phyloP scores from a whole-genome alignment of 805 yeast genomes.

The Torulaspora gathmanii region DNA sequence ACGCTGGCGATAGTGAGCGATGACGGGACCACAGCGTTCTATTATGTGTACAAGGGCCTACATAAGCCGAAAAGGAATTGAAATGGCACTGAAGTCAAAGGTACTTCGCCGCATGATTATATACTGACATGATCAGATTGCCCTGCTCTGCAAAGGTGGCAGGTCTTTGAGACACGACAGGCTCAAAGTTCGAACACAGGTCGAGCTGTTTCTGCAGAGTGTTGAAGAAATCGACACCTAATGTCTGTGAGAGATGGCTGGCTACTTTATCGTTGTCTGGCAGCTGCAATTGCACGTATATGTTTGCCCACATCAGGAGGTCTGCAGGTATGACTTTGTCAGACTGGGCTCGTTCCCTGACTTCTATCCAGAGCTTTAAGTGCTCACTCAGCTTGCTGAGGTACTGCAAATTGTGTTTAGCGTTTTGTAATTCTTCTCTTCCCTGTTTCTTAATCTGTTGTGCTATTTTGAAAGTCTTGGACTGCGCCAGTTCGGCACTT shows the following conservation, averaged over 20 bases:
- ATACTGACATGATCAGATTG: slow-evolving; percentile 27
- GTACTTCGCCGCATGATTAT: slow-evolving; percentile 13
- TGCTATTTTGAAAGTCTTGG: slow-evolving; percentile 28
- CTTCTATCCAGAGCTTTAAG: slow-evolving; percentile 23
- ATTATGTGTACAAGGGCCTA: slow-evolving; percentile 61
- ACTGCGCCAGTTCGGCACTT: slow-evolving; percentile 26
- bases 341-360: slow-evolving; percentile 12
- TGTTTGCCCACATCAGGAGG: slow-evolving; percentile 25
- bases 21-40: slow-evolving; percentile 70
- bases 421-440: slow-evolving; percentile 21
- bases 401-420: slow-evolving; percentile 23
- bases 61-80: slow-evolving; percentile 57
- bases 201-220: slow-evolving; percentile 9
- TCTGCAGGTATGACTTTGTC: slow-evolving; percentile 21
- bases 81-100: slow-evolving; percentile 1
- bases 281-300: slow-evolving; percentile 24
- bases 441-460: slow-evolving; percentile 22
- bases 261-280: slow-evolving; percentile 24
- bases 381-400: slow-evolving; percentile 16
- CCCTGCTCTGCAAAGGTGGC: slow-evolving; percentile 31
- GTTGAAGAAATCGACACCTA: slow-evolving; percentile 14
- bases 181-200: slow-evolving; percentile 3
- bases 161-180: slow-evolving; percentile 12
- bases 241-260: slow-evolving; percentile 13
- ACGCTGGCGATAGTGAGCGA: slow-evolving; percentile 53